Conservation (phyloP, 352 stramenopile species). For the Phytophthora litchii region DNA sequence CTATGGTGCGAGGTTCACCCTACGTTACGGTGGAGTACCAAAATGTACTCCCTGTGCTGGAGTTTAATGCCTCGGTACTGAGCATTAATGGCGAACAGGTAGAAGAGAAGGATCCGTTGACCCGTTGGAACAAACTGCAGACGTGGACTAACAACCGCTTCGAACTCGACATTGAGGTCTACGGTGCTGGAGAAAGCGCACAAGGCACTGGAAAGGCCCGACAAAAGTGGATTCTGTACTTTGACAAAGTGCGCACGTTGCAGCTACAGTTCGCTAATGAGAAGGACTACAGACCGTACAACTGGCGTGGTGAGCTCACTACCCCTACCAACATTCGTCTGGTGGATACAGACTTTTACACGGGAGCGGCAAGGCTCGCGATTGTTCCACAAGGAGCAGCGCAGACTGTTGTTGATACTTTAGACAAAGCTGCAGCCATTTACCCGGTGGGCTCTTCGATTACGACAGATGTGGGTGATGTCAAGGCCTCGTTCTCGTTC, state of each 20-base stretch:
- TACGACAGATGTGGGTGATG: slow-evolving; percentile 37
- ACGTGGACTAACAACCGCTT: slow-evolving; percentile 68
- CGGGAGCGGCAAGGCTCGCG: slow-evolving; percentile 58
- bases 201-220: slow-evolving; percentile 23
- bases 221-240: slow-evolving; percentile 83
- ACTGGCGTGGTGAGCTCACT: slow-evolving; percentile 66
- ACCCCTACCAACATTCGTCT: slow-evolving; percentile 76
- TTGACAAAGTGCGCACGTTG: slow-evolving; percentile 65
- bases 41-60: slow-evolving; percentile 66
- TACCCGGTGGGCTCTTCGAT: slow-evolving; percentile 58
- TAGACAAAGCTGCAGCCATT: slow-evolving; percentile 62
- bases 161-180: slow-evolving; percentile 72
- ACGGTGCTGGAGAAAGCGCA: slow-evolving; percentile 46
- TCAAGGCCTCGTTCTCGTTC: slow-evolving; percentile 48
- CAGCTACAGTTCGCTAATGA: slow-evolving; percentile 69
- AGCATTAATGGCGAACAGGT: slow-evolving; percentile 59
- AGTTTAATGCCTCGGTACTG: slow-evolving; percentile 69
- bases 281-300: slow-evolving; percentile 72
- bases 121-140: slow-evolving; percentile 33
- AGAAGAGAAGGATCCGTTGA: slow-evolving; percentile 28
- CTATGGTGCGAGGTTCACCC: slow-evolving; percentile 69
- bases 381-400: slow-evolving; percentile 52
- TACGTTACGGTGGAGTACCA: slow-evolving; percentile 87
- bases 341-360: slow-evolving; percentile 71
- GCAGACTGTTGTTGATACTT: slow-evolving; percentile 24